phyloP scores from a whole-genome alignment of 2,329 filamentous ascomycete genomes.

The Fusarium nematophilum region DNA sequence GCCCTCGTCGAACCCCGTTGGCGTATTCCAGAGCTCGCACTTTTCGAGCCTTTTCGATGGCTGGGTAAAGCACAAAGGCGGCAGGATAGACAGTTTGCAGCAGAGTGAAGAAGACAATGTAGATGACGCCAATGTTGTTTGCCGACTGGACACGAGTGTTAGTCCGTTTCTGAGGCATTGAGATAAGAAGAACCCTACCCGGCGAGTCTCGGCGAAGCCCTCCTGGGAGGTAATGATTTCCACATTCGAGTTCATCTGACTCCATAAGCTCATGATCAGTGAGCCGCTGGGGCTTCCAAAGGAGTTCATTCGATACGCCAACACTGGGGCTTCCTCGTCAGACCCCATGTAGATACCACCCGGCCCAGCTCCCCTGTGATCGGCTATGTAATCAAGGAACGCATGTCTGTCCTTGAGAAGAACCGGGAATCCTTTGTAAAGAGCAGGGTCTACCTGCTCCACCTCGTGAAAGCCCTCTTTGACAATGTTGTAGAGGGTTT shows the following conservation, averaged over 20 bases:
- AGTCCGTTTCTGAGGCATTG: not conserved
- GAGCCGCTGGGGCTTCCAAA: constrained; percentile 13
- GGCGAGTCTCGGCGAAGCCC: constrained; percentile 67
- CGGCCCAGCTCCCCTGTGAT: not conserved
- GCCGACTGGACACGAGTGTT: not conserved
- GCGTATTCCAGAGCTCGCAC: constrained; percentile 86
- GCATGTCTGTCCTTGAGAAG: constrained; percentile 10
- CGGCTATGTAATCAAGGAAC: constrained; percentile 17
- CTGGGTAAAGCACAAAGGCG: constrained; percentile 82
- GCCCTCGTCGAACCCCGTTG: constrained; percentile 81
- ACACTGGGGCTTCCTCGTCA: constrained; percentile 12
- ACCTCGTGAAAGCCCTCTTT: constrained; percentile 19
- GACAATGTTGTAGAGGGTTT: constrained; percentile 41
- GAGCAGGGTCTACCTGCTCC: not conserved
- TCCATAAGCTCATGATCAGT: constrained; percentile 31
- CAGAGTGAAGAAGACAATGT: constrained; percentile 77
- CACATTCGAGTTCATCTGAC: constrained; percentile 35
- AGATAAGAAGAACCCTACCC: constrained; percentile 29
- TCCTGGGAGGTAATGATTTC: constrained; percentile 68
- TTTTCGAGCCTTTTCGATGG: constrained; percentile 77
- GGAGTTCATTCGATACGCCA: constrained; percentile 18
- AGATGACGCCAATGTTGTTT: constrained; percentile 70
- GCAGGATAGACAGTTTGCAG: constrained; percentile 73
- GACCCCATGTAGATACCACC: constrained; percentile 27
- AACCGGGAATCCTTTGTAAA: constrained; percentile 13